Evolutionary conservation across 2,329 filamentous ascomycete species (phyloP).

Genomic region (Pochonia chlamydosporia): DNA sequence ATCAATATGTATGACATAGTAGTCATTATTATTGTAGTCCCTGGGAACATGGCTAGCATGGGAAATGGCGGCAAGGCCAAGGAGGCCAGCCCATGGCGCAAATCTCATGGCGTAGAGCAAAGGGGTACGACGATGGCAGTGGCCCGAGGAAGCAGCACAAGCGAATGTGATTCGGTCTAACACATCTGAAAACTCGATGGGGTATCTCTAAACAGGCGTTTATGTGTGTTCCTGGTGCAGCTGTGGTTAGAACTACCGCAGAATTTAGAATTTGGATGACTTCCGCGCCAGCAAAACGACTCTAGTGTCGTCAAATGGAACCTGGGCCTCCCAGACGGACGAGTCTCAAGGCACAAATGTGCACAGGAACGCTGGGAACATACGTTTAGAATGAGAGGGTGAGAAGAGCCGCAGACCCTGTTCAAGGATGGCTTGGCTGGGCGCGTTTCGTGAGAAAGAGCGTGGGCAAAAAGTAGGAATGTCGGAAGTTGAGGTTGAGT

Average conservation of each 20-base stretch:
- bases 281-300: neutral
- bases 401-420: neutral
- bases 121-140: neutral
- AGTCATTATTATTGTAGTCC: conserved; percentile 77
- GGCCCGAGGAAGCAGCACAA: neutral
- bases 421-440: neutral
- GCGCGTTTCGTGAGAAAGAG: neutral
- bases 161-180: conserved; percentile 1
- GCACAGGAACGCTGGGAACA: neutral
- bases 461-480: neutral
- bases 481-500: neutral
- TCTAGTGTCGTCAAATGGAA: too few relatives aligned
- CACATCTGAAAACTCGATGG: neutral
- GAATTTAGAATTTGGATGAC: neutral
- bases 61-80: conserved; percentile 44
- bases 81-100: conserved; percentile 45
- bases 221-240: neutral
- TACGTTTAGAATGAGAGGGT: neutral
- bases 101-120: conserved; percentile 39
- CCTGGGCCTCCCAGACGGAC: too few relatives aligned
- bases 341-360: too few relatives aligned
- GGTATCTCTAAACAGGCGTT: neutral
- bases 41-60: conserved; percentile 50
- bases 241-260: neutral
- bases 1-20: conserved; percentile 85